phyloP scores from a whole-genome alignment of 2,329 filamentous ascomycete genomes.

The Chalaropsis thielavioides region DNA sequence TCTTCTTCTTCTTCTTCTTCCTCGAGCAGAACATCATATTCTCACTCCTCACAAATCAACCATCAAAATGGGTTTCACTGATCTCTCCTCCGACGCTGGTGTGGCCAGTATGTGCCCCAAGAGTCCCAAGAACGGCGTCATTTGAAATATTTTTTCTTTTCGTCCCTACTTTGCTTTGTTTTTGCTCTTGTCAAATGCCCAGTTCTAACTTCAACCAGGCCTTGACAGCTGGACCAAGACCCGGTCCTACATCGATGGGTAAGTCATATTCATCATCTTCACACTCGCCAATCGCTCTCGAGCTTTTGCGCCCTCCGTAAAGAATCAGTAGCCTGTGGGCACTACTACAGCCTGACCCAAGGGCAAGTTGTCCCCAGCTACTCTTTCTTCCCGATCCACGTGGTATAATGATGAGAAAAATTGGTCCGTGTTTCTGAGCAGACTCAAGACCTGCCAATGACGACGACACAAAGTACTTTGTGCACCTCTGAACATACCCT shows the following conservation, averaged over 20 bases:
- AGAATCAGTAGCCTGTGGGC: slow-evolving; percentile 2
- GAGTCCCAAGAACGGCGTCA: slow-evolving; percentile 19
- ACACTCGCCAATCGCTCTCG: neutral
- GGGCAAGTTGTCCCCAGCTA: neutral
- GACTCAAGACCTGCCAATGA: slow-evolving; percentile 81
- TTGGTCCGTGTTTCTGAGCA: slow-evolving; percentile 96
- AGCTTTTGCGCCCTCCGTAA: neutral
- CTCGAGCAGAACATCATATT: slow-evolving; percentile 18
- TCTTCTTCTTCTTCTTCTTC: slow-evolving; percentile 20
- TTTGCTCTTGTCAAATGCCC: slow-evolving; percentile 17
- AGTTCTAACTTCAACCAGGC: slow-evolving; percentile 30
- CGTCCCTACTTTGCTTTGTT: slow-evolving; percentile 13
- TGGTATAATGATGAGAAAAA: slow-evolving; percentile 53
- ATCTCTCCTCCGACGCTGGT: slow-evolving; percentile 52
- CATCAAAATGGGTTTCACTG: slow-evolving; percentile 53
- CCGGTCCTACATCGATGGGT: slow-evolving; percentile 73
- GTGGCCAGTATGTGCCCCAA: slow-evolving; percentile 30
- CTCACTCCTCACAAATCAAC: slow-evolving; percentile 21
- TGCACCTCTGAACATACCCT: slow-evolving; percentile 54
- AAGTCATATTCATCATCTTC: slow-evolving; percentile 30
- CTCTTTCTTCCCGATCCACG: neutral
- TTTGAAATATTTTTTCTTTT: slow-evolving; percentile 17
- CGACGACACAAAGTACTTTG: slow-evolving; percentile 52
- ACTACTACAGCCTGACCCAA: neutral
- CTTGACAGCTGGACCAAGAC: slow-evolving; percentile 61